These are phyloP conservation scores for Panaeolus cyanescens DNA, from an alignment of 768 basidiomycete species.

Conservation along the genomic window DNA sequence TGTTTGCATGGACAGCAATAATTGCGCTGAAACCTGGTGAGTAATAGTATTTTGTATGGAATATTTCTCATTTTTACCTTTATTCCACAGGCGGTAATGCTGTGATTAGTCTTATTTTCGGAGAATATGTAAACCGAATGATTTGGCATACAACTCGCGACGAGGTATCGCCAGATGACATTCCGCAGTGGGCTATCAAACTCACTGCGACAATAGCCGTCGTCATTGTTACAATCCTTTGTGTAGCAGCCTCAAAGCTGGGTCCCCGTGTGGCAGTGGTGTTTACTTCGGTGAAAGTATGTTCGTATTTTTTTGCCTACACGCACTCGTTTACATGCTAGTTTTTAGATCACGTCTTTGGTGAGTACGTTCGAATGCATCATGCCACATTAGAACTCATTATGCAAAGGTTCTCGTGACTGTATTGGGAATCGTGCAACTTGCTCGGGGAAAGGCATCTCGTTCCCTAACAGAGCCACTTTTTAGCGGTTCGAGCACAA, in stretches of 20 bases:
- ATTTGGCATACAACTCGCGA: constrained; percentile 76
- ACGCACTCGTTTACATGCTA: neutral
- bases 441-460: constrained; percentile 70
- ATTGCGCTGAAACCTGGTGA: constrained; percentile 83
- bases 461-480: constrained; percentile 66
- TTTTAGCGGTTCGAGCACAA: constrained; percentile 73
- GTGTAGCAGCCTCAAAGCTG: constrained; percentile 73
- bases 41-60: constrained; percentile 8
- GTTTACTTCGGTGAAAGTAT: constrained; percentile 87
- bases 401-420: constrained; percentile 63
- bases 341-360: constrained; percentile 58
- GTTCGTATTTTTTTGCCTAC: constrained; percentile 12
- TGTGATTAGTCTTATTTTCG: constrained; percentile 86
- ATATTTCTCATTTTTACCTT: neutral
- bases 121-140: constrained; percentile 90
- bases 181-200: constrained; percentile 93
- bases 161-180: constrained; percentile 72
- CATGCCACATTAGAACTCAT: neutral
- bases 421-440: constrained; percentile 76
- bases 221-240: constrained; percentile 70
- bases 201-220: constrained; percentile 79
- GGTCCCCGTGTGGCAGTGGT: constrained; percentile 83
- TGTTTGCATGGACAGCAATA: constrained; percentile 95
- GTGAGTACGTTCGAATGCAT: constrained; percentile 40
- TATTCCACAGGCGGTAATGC: constrained; percentile 62